Base-by-base conservation (phyloP, 2,329 filamentous ascomycete genomes). In the Ophiostoma fasciatum region DNA sequence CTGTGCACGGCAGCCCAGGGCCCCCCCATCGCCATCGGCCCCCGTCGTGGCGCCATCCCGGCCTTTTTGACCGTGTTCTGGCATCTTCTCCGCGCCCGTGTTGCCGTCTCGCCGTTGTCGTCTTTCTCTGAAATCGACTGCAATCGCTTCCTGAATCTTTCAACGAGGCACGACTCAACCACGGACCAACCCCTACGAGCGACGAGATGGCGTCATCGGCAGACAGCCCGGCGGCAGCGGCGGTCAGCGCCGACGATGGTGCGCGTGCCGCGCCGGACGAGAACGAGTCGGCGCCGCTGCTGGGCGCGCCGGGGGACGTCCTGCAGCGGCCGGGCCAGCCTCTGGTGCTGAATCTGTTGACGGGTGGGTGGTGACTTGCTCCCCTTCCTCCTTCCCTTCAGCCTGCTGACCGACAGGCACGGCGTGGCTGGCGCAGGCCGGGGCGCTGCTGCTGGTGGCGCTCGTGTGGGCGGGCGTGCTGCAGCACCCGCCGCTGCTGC, bases 401-500 rank as follows among this genome's bases (percentile, higher is more conserved):
- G 5, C 21, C 4, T 12, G 33, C 49, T 90, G 3, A 25, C 33
- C 7, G 18, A 10, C n/a, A 45, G 85, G 84, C 44, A 93, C 85
- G 13, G 88, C 74, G 38, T 67, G 78, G 41, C 58, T 94, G 41
- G 82, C 84, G 28, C 85, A 94, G 58, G 68, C 72, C 29, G 88
- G 84, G 38, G 71, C 78, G 37, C 62, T 83, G 58, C 71, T 94
- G 44, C 71, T 94, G 43, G 63, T 75, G 33, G 71, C 73, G 25
- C 71, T 88, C 38, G 66, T 93, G 45, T 94, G 84, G 83, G 71
- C 73, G 31, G 71, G 71, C 38, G 71, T 94, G 45, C 73, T 94
- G 51, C 69, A 74, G 28, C 65, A 77, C 37, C 57, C 50, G 19
- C 57, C 50, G 9, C 44, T 62, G 21, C 52, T 92, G 42, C 81